Percentiles rank a stretch among this genome's conserved stretches.
Conservation (phyloP, 2,329 filamentous ascomycete genomes). For the Boeremia lycopersici region DNA sequence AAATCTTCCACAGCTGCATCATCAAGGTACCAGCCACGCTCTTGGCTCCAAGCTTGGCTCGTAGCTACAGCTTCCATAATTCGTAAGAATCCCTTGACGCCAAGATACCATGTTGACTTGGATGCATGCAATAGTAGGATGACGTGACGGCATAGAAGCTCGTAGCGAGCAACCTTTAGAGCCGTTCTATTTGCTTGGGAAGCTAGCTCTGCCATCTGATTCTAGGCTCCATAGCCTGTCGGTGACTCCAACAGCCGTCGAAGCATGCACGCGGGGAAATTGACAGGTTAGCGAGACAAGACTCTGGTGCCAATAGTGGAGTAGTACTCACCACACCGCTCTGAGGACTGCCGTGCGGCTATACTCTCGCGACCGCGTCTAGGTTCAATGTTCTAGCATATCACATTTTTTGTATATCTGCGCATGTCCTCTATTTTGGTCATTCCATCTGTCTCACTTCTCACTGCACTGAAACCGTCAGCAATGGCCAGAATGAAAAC, state of each 20-base stretch:
- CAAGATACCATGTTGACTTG: conserved; percentile 7
- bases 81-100: not conserved
- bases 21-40: not conserved
- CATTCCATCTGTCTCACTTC: not conserved
- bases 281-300: not conserved
- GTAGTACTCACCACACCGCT: not conserved
- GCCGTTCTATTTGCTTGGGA: too few species aligned
- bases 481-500: not conserved
- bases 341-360: not conserved
- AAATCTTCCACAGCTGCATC: not conserved
- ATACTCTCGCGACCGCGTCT: not conserved
- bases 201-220: too few species aligned
- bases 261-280: not conserved
- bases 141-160: not conserved
- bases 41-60: conserved; percentile 2
- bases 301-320: not conserved
- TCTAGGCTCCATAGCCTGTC: too few species aligned
- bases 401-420: too few species aligned
- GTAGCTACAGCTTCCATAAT: not conserved
- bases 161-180: not conserved
- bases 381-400: not conserved
- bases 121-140: not conserved
- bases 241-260: not conserved
- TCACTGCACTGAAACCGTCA: not conserved
- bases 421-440: not conserved